Evolutionary conservation across 1,284 basidiomycete genomes (phyloP).

Genomic region (Volvariella volvacea): DNA sequence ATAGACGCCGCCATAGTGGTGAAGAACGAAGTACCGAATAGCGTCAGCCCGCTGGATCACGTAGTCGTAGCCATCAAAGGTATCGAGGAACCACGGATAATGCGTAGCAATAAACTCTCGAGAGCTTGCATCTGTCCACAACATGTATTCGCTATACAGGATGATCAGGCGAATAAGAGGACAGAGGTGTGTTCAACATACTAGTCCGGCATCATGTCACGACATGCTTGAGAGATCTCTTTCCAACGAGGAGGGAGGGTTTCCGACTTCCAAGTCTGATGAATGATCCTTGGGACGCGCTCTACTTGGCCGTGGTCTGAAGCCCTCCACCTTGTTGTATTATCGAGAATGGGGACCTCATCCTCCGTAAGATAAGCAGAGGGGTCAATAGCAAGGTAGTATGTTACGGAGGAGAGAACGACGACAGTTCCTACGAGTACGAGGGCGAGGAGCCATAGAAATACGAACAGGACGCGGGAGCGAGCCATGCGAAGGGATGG

Average conservation of each 20-base stretch:
- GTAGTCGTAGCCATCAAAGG: slow-evolving; percentile 90
- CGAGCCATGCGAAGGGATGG: slow-evolving; percentile 41
- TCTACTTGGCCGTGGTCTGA: slow-evolving; percentile 56
- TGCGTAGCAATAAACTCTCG: slow-evolving; percentile 84
- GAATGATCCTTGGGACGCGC: slow-evolving; percentile 87
- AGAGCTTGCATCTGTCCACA: slow-evolving; percentile 93
- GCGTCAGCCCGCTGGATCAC: slow-evolving; percentile 95
- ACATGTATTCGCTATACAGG: slow-evolving; percentile 78
- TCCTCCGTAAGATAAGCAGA: slow-evolving; percentile 74
- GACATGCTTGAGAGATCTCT: slow-evolving; percentile 71
- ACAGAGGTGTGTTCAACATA: slow-evolving; percentile 37
- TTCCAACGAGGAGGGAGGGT: slow-evolving; percentile 82
- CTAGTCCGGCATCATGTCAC: slow-evolving; percentile 94
- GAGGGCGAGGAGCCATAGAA: slow-evolving; percentile 75
- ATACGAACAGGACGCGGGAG: slow-evolving; percentile 58
- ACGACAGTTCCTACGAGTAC: slow-evolving; percentile 87
- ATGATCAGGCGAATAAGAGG: slow-evolving; percentile 13
- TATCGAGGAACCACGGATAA: slow-evolving; percentile 91
- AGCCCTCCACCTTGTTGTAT: slow-evolving; percentile 50
- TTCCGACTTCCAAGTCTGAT: slow-evolving; percentile 98
- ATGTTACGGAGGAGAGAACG: slow-evolving; percentile 87
- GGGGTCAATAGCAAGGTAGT: slow-evolving; percentile 82
- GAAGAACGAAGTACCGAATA: slow-evolving; percentile 96
- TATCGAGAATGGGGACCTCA: slow-evolving; percentile 62
- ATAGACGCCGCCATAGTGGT: slow-evolving; percentile 94